phyloP scores from a whole-genome alignment of 768 basidiomycete genomes.

The Leccinellum rugosiceps region DNA sequence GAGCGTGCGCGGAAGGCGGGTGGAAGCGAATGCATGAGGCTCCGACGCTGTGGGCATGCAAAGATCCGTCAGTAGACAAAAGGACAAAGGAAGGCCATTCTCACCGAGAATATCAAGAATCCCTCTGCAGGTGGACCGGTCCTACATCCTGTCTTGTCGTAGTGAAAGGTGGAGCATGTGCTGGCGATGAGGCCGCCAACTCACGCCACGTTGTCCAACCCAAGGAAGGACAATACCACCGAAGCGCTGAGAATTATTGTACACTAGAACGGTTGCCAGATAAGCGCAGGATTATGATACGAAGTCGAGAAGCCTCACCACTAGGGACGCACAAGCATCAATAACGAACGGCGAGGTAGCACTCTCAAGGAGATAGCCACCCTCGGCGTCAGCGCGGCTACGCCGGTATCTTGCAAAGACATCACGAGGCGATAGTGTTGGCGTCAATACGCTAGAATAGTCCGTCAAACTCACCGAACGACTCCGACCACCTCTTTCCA shows the following conservation, averaged over 20 bases:
- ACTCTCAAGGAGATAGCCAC: constrained; percentile 41
- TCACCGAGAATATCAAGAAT: constrained; percentile 51
- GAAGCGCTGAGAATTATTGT: constrained; percentile 79
- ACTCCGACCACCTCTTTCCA: constrained; percentile 66
- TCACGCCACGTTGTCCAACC: constrained; percentile 60
- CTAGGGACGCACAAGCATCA: constrained; percentile 61
- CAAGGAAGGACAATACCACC: constrained; percentile 76
- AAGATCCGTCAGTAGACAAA: background rate
- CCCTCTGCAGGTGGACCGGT: constrained; percentile 45
- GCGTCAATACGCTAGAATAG: too few relatives aligned
- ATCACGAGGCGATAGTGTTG: too few relatives aligned
- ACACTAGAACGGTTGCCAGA: constrained; percentile 45
- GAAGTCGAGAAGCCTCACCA: constrained; percentile 41
- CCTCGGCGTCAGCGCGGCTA: constrained; percentile 58
- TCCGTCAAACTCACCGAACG: constrained; percentile 61
- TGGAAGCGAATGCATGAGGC: constrained; percentile 66
- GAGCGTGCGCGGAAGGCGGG: constrained; percentile 72
- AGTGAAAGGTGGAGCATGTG: constrained; percentile 50
- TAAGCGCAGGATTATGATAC: background rate
- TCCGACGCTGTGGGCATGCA: constrained; percentile 35
- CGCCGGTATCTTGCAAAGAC: constrained; percentile 31
- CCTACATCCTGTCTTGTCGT: constrained; percentile 61
- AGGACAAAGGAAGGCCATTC: constrained; percentile 10
- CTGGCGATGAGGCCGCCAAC: constrained; percentile 65
- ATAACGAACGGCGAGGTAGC: constrained; percentile 59